These are phyloP conservation scores for Erucastrum elatum DNA, from an alignment of 345 rosid species.

Conservation along the genomic window DNA sequence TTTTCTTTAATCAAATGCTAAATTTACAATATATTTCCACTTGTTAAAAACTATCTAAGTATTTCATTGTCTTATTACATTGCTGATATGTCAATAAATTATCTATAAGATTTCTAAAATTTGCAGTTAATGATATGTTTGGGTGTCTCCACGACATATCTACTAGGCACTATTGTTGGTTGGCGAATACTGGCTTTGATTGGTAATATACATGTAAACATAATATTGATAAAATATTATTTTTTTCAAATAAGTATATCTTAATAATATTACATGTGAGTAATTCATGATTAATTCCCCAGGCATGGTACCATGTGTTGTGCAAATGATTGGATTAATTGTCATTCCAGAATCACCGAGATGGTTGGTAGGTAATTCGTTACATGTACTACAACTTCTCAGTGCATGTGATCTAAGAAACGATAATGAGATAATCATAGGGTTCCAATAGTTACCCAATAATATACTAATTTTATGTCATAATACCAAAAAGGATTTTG, in stretches of 20 bases:
- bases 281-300: background rate
- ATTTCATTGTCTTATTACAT: too few relatives aligned
- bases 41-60: too few relatives aligned
- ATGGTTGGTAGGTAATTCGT: conserved; percentile 33
- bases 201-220: conserved; percentile 44
- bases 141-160: conserved; percentile 68
- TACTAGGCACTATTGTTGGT: conserved; percentile 62
- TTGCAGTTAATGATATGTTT: conserved; percentile 77
- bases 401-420: background rate
- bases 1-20: too few relatives aligned
- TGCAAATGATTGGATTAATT: conserved; percentile 28
- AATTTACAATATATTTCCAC: too few relatives aligned
- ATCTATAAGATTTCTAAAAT: conserved; percentile 17
- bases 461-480: background rate
- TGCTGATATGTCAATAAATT: too few relatives aligned
- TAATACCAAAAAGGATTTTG: background rate
- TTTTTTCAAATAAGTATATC: background rate
- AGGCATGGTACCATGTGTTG: conserved; percentile 33
- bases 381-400: background rate
- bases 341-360: conserved; percentile 40
- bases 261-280: background rate
- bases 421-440: background rate
- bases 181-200: conserved; percentile 68
- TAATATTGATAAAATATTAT: background rate
- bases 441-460: background rate